A percentile compares a stretch with the other conserved stretches of the same genome.
Conservation (phyloP, 179 eudicot genomes). For the Beta macrorhiza region DNA sequence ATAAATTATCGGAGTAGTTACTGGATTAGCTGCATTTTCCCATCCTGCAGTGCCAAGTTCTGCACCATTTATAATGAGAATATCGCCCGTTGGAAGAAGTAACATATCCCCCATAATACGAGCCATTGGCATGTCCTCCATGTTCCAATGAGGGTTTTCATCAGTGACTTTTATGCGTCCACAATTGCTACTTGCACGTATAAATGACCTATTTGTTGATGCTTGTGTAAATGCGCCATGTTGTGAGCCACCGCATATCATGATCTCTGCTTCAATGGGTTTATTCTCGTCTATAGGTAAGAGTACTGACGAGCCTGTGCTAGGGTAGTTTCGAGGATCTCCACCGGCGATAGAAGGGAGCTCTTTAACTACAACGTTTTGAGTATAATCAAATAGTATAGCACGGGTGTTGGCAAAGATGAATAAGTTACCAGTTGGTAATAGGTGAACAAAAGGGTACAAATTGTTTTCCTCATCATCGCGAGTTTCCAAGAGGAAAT, state of each 20-base stretch:
- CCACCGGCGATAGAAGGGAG: conserved; percentile 51
- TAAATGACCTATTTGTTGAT: conserved; percentile 32
- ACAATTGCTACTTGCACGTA: conserved; percentile 50
- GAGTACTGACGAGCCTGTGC: conserved; percentile 74
- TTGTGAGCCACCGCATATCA: conserved; percentile 76
- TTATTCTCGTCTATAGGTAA: conserved; percentile 60
- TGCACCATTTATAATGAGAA: conserved; percentile 69
- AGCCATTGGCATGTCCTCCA: conserved; percentile 72
- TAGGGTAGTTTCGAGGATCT: conserved; percentile 70
- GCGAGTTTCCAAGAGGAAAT: conserved; percentile 53
- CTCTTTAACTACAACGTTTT: conserved; percentile 40
- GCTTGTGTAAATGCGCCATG: conserved; percentile 36
- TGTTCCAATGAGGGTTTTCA: conserved; percentile 49
- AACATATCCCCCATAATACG: conserved; percentile 88
- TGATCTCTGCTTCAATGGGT: conserved; percentile 40
- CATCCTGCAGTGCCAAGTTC: conserved; percentile 75
- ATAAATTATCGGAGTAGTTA: conserved; percentile 60
- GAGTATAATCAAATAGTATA: conserved; percentile 48
- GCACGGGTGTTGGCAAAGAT: conserved; percentile 70
- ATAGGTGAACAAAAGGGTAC: conserved; percentile 69
- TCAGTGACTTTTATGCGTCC: conserved; percentile 56
- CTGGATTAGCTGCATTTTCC: conserved; percentile 57
- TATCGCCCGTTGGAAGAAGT: conserved; percentile 57
- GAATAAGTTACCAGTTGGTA: conserved; percentile 74
- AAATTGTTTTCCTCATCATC: conserved; percentile 63